Evolutionary conservation across 2,329 filamentous ascomycete species (phyloP), one percentile per base, ranked within the genome.

Genomic region (Alternaria angustiovoidea): DNA sequence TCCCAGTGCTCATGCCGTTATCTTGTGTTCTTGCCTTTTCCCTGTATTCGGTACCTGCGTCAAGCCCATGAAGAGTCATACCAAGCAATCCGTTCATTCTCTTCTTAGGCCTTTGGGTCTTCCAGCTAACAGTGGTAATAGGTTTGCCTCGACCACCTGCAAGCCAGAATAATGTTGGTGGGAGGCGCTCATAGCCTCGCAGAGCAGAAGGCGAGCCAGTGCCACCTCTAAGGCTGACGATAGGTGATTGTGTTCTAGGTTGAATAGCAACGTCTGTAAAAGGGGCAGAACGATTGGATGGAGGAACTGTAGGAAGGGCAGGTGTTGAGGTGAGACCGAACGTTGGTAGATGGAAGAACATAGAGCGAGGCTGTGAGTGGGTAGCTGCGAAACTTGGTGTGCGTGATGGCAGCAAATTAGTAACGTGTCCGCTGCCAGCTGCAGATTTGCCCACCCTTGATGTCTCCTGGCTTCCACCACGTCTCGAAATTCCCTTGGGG

Each of bases 31-130:
- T 38, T 49, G 18, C 28, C 28, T 20, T 24, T 22, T 30, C 1
- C 34, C 32, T 14, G n/a, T 49, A 38, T 14, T 38, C 46, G 8
- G 18, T 49, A 14, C 20, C 46, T 0, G 46, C 46, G 5, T 26
- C 20, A 3, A 14, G 3, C 5, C 74, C 72, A 61, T 64, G 69
- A 6, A 75, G 36, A 3, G 64, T 66, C 62, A 71, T 68, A 4
- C 73, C 71, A 2, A 72, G 22, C 30, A 74, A 34, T 2, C 72
- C 70, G 7, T 68, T 68, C 59, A 69, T 69, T 7, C 71, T 64
- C 20, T 65, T 65, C 59, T 67, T 65, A 14, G 66, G 68, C 42
- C 54, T 68, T 28, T 58, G 60, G 12, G 38, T 57, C n/a, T 68
- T 71, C 73, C 72, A 76, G n/a, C 51, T 39, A 5, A 16, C 38